These are phyloP conservation scores for Zymoseptoria tritici DNA, from an alignment of 2,329 filamentous ascomycete genomes.

Conservation along the genomic window DNA sequence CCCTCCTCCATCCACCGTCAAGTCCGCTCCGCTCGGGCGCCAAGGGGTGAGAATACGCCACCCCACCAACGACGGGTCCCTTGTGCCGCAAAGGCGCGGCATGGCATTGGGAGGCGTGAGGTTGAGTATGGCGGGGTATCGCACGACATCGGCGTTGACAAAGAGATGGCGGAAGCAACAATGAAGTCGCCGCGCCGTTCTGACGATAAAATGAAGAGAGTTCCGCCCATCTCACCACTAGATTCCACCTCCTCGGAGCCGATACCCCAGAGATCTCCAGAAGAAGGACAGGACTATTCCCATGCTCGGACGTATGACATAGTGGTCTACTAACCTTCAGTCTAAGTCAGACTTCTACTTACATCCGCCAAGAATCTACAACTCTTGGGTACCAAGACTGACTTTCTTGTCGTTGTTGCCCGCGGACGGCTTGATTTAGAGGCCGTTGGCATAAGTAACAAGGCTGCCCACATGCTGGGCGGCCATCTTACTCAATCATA, in stretches of 20 bases:
- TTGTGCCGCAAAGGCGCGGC: neutral
- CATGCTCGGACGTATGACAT: neutral
- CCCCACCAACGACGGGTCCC: neutral
- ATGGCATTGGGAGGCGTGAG: neutral
- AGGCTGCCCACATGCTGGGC: neutral
- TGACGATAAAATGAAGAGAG: neutral
- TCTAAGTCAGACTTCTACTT: neutral
- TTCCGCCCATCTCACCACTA: neutral
- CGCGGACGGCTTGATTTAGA: neutral
- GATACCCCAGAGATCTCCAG: neutral
- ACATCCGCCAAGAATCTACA: neutral
- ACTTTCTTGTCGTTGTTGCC: neutral
- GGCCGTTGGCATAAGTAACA: neutral
- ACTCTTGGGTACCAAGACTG: neutral
- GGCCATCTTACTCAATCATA: neutral
- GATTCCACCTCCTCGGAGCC: neutral
- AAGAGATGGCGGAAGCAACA: neutral
- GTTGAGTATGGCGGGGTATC: neutral
- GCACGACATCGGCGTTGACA: neutral
- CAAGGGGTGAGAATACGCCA: neutral
- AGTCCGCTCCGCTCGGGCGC: neutral
- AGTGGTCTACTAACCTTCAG: neutral
- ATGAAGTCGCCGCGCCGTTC: neutral
- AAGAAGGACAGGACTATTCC: neutral
- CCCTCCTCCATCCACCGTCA: neutral